Conservation (phyloP, 768 basidiomycete genomes). For the Kwoniella europaea region DNA sequence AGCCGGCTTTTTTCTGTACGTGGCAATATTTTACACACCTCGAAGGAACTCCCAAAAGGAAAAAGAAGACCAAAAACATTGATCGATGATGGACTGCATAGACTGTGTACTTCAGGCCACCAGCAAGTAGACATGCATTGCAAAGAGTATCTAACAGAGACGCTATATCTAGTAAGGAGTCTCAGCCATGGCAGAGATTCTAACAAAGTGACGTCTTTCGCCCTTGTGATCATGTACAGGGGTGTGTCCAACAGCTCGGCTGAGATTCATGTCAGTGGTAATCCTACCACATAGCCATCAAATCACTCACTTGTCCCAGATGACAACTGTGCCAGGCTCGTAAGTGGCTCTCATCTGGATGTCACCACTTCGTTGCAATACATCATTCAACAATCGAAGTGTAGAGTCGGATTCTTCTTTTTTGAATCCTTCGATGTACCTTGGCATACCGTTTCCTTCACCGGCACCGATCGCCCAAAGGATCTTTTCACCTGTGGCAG, state of each 20-base stretch:
- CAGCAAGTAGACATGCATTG: not conserved
- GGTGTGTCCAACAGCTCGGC: conserved; percentile 11
- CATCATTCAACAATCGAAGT: conserved; percentile 27
- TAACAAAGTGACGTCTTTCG: conserved; percentile 16
- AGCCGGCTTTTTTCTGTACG: too few relatives aligned
- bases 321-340: conserved; percentile 65
- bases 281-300: not conserved
- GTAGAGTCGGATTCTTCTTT: conserved; percentile 30
- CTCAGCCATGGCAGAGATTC: conserved; percentile 19
- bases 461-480: conserved; percentile 44
- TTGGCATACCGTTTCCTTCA: conserved; percentile 9
- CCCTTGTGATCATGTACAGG: conserved; percentile 14
- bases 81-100: too few relatives aligned
- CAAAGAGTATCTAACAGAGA: not conserved
- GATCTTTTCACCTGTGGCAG: conserved; percentile 68
- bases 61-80: too few relatives aligned
- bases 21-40: too few relatives aligned
- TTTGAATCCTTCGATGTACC: conserved; percentile 33
- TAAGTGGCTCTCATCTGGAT: conserved; percentile 62
- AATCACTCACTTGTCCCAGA: conserved; percentile 62
- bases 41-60: too few relatives aligned
- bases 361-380: conserved; percentile 28
- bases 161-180: not conserved
- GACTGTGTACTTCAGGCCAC: too few relatives aligned
- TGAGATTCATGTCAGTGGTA: not conserved